These are phyloP conservation scores for Fusarium bactridioides DNA, from an alignment of 2,329 filamentous ascomycete genomes.

Conservation along the genomic window DNA sequence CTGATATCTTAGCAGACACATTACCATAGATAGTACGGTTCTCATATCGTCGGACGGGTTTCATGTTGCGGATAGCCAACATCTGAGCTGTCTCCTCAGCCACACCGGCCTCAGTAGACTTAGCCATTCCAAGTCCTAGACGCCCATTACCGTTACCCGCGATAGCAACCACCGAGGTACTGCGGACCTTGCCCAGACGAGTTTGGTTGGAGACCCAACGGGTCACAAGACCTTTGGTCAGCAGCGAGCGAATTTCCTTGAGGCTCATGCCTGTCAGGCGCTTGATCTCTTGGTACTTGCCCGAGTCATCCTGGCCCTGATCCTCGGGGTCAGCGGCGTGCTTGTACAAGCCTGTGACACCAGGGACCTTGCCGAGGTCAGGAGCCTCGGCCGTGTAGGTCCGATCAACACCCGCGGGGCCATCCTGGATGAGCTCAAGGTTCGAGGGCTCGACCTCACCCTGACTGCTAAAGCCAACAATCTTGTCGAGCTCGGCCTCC, in stretches of 20 bases:
- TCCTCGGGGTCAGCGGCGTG: conserved; percentile 58
- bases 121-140: conserved; percentile 89
- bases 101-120: conserved; percentile 76
- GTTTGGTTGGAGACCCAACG: conserved; percentile 91
- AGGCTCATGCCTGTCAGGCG: conserved; percentile 63
- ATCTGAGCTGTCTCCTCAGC: conserved; percentile 77
- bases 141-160: conserved; percentile 88
- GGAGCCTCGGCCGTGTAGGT: conserved; percentile 56
- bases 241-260: conserved; percentile 61
- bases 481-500: conserved; percentile 50
- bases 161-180: conserved; percentile 77
- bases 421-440: conserved; percentile 49
- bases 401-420: conserved; percentile 46
- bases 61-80: conserved; percentile 89
- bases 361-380: conserved; percentile 61
- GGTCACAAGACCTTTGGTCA: conserved; percentile 75
- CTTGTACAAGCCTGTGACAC: conserved; percentile 61
- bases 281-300: conserved; percentile 61
- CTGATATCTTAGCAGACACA: conserved; percentile 83
- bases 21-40: conserved; percentile 90
- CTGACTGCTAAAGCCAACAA: conserved; percentile 43
- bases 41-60: conserved; percentile 91
- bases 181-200: conserved; percentile 90
- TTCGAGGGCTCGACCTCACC: conserved; percentile 45
- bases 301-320: conserved; percentile 58